Base-by-base conservation (phyloP, 1,139 yeast species). In the Nakaseomyces nivariensis region DNA sequence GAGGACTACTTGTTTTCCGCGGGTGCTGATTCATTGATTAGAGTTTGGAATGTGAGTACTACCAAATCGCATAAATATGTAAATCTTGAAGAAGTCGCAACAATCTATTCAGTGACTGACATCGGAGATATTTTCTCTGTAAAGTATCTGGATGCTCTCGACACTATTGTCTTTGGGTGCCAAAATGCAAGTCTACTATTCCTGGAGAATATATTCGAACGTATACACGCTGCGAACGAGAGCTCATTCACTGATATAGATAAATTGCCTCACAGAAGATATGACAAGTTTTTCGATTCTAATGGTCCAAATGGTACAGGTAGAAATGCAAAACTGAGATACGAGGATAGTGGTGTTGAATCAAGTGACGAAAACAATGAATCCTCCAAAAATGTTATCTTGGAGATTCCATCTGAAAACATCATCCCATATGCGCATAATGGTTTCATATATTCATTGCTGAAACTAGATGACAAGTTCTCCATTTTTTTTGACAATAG, bases 71-170 rank as follows among this genome's bases (percentile, higher is more conserved):
- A 59, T 11, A 55, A 54, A 11, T 50, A 53, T 1, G 50, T 61
- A 10, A 48, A 56, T 5, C 63, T 70, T 51, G 55, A 63, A 52
- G 85, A 69, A 66, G 75, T 70, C 43, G 81, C 84, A 59, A 83
- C 95, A 1, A 78, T 90, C 9, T 92, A 92, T 64, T 84, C 95
- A 0, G 67, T 84, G 17, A 77, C 85, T 43, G 98, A 92, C 67
- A 85, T 92, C 48, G 98, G 98, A 43, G 98, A 92, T 65, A 84
- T 92, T 22, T 90, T 92, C 63, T 84, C 96, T 4, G 70, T 92
- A 34, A 77, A 81, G 4, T 88, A 94, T 81, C 76, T 83, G 32
- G 79, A 79, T 24, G 58, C 69, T 1, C 65, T 77, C 11, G 76
- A 80, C 46, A 78, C 88, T 0, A 70, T 92, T 9, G 87, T 82